Conservation (phyloP, 805 yeast genomes). For the Pichia cephalocereana region DNA sequence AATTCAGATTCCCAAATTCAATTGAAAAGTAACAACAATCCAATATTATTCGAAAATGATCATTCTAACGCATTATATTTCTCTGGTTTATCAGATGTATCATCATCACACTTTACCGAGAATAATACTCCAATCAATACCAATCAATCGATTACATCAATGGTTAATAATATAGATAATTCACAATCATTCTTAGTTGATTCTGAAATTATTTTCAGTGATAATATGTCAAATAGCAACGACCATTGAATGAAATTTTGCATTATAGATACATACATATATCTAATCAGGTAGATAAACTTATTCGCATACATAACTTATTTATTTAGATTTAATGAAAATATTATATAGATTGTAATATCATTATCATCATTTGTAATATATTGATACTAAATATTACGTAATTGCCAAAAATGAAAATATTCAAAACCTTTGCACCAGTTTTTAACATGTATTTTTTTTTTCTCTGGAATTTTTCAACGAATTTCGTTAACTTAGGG, state of each 20-base stretch:
- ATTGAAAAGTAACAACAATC: neutral
- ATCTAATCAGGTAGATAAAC: too few relatives aligned
- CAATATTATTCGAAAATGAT: neutral
- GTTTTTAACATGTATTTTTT: too few relatives aligned
- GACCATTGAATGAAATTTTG: neutral
- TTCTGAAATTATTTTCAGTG: neutral
- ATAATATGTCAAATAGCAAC: neutral
- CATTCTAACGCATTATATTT: neutral
- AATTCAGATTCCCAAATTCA: slow-evolving; percentile 2
- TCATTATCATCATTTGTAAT: too few relatives aligned
- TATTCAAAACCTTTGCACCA: too few relatives aligned
- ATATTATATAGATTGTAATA: too few relatives aligned
- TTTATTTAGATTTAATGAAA: too few relatives aligned
- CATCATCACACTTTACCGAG: neutral
- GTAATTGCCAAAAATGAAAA: too few relatives aligned
- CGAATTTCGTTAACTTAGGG: too few relatives aligned
- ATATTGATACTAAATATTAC: too few relatives aligned
- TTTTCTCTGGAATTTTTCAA: neutral
- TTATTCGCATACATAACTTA: too few relatives aligned
- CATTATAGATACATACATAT: neutral
- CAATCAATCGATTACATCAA: neutral
- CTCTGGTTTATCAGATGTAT: neutral
- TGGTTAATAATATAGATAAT: neutral
- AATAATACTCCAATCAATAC: neutral
- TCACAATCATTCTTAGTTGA: neutral